Percentiles rank a stretch among this genome's conserved stretches.
These are phyloP conservation scores for Aspergillus hancockii DNA, from an alignment of 495 filamentous ascomycete species.

Conservation along the genomic window DNA sequence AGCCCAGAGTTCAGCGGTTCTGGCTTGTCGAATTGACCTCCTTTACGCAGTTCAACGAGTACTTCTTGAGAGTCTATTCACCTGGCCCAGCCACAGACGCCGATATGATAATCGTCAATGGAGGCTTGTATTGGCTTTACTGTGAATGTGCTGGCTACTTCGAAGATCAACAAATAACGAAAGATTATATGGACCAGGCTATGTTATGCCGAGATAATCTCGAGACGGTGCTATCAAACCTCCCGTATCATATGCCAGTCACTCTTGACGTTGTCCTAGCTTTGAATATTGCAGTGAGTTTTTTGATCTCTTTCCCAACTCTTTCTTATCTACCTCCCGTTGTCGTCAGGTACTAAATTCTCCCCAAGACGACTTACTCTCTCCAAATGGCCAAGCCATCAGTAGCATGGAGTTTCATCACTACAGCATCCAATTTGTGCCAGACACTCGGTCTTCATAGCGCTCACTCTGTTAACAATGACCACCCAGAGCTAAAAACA, in stretches of 20 bases:
- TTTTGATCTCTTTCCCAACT: background rate
- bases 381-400: conserved; percentile 13
- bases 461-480: background rate
- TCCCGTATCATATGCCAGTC: conserved; percentile 8
- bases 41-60: conserved; percentile 8
- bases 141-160: conserved; percentile 11
- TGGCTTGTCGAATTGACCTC: conserved; percentile 6
- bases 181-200: conserved; percentile 15
- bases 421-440: conserved; percentile 11
- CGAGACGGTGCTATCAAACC: conserved; percentile 14
- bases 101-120: conserved; percentile 21
- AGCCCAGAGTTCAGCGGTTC: background rate
- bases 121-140: conserved; percentile 18
- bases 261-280: conserved; percentile 14
- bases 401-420: conserved; percentile 18
- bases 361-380: conserved; percentile 11
- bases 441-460: conserved; percentile 14
- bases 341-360: background rate
- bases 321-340: background rate
- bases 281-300: conserved; percentile 19
- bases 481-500: background rate
- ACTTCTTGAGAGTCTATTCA: conserved; percentile 12
- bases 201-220: conserved; percentile 9
- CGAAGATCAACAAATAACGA: conserved; percentile 5
- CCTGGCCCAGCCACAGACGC: conserved; percentile 15